Evolutionary conservation across 768 basidiomycete genomes (phyloP).

Genomic region (Hygrocybe punicea): DNA sequence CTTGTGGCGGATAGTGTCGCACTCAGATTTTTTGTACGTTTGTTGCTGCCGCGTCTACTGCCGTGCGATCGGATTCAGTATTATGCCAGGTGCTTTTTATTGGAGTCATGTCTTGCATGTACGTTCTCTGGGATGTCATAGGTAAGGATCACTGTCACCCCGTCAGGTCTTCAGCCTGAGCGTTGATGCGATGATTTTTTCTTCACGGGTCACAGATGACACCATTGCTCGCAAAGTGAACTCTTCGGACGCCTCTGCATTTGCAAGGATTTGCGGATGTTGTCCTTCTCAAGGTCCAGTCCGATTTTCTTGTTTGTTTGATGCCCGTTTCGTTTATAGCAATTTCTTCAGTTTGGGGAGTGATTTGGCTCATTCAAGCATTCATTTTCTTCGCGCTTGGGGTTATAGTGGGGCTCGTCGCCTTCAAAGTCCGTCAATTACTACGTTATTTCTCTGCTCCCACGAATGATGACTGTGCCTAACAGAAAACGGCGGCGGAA

Average conservation of each 20-base stretch:
- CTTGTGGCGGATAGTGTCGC: slow-evolving; percentile 73
- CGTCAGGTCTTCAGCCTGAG: not conserved
- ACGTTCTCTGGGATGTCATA: slow-evolving; percentile 84
- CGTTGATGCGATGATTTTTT: not conserved
- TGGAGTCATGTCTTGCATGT: slow-evolving; percentile 84
- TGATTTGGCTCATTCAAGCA: slow-evolving; percentile 79
- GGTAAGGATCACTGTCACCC: slow-evolving; percentile 40
- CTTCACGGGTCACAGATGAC: slow-evolving; percentile 68
- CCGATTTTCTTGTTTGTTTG: not conserved
- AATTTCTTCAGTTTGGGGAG: slow-evolving; percentile 67
- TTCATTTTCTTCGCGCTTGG: slow-evolving; percentile 72
- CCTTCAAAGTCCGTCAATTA: slow-evolving; percentile 69
- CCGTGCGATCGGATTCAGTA: not conserved
- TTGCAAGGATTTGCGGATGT: slow-evolving; percentile 81
- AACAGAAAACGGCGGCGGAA: slow-evolving; percentile 56
- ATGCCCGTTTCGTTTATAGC: slow-evolving; percentile 9
- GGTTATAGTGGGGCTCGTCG: slow-evolving; percentile 71
- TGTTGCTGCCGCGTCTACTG: not conserved
- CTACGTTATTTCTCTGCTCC: not conserved
- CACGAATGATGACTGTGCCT: not conserved
- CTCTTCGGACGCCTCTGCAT: slow-evolving; percentile 81
- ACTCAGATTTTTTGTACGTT: slow-evolving; percentile 67
- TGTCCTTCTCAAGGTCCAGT: slow-evolving; percentile 71
- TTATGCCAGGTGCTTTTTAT: slow-evolving; percentile 68
- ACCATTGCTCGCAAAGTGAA: slow-evolving; percentile 83